Conservation (phyloP, 352 stramenopile genomes). For the Globisporangium sylvaticum region DNA sequence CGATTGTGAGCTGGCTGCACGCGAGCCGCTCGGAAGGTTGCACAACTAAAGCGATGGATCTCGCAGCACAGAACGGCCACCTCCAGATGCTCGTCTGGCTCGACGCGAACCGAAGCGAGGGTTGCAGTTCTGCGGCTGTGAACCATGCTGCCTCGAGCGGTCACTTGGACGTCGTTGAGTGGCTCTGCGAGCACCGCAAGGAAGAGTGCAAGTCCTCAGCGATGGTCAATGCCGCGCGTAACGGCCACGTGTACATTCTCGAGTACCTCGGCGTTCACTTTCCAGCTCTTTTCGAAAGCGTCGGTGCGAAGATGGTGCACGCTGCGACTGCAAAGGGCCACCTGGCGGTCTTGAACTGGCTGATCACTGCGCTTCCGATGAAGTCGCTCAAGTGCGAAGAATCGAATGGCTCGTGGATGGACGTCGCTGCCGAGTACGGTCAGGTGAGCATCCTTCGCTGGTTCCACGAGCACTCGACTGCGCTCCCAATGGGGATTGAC, state of each 20-base stretch:
- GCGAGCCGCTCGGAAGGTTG: constrained; percentile 37
- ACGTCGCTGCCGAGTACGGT: constrained; percentile 64
- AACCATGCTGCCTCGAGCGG: constrained; percentile 54
- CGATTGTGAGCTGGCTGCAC: constrained; percentile 59
- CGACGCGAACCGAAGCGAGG: constrained; percentile 54
- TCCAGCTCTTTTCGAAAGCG: constrained; percentile 42
- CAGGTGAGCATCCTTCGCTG: constrained; percentile 61
- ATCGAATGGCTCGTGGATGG: constrained; percentile 59
- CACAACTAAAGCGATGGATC: constrained; percentile 59
- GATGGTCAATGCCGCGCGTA: constrained; percentile 56
- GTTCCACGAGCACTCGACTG: constrained; percentile 58
- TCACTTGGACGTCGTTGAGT: constrained; percentile 54
- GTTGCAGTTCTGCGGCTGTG: constrained; percentile 62
- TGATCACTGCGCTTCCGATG: constrained; percentile 53
- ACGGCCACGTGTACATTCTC: constrained; percentile 56
- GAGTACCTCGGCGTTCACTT: constrained; percentile 46
- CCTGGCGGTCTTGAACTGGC: constrained; percentile 49
- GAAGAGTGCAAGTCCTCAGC: constrained; percentile 46
- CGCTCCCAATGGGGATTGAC: constrained; percentile 55
- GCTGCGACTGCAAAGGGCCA: constrained; percentile 59
- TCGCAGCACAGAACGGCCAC: constrained; percentile 58
- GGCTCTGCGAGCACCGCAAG: constrained; percentile 45
- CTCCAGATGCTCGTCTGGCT: constrained; percentile 67
- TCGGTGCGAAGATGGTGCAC: constrained; percentile 60
- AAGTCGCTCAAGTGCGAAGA: constrained; percentile 69